Base-by-base conservation (phyloP, 495 filamentous ascomycete genomes). In the Elaphomyces granulatus region DNA sequence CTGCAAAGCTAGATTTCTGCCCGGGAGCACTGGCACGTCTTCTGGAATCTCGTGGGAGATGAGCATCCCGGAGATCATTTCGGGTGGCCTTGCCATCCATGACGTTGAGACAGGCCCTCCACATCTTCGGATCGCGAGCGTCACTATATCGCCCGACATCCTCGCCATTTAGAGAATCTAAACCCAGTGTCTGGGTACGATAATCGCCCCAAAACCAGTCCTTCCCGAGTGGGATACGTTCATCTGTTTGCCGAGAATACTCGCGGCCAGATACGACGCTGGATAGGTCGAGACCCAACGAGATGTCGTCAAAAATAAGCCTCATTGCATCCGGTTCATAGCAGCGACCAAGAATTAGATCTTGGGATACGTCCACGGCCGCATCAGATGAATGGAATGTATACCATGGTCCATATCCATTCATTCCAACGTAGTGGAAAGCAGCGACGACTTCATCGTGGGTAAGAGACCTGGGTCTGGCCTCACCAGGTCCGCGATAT, bases 181-280 rank as follows among this genome's bases (percentile, higher is more conserved):
- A 37, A 20, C 67, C 71, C 3, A 78, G 61, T 0, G 70, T 68
- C 31, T 77, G 63, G 0, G 63, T 62, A 2, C 74, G 61, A 34
- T 56, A 59, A 35, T 77, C 71, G 14, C 61, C 69, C 71, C 72
- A 77, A 51, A 70, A 72, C 70, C 70, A 76, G 2, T 48, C 43
- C n/a, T 60, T 55, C 3, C 49, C 56, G 4, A 50, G 35, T 0
- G 52, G 45, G 20, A 76, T 71, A 8, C 71, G 69, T 0, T 45
- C 39, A 26, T 77, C 72, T 4, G 57, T 50, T 21, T 52, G 38
- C 4, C 48, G 31, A 0, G 70, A 66, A 45, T 61, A 74, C 4
- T 49, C 44, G 10, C 74, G 59, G 8, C 52, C 67, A 18, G 53
- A 49, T 2, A 59, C 31, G 8, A 68, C 46, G 3, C 63, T 62